Base-by-base conservation (phyloP, 2,329 filamentous ascomycete genomes). In the Stemphylium beticola region DNA sequence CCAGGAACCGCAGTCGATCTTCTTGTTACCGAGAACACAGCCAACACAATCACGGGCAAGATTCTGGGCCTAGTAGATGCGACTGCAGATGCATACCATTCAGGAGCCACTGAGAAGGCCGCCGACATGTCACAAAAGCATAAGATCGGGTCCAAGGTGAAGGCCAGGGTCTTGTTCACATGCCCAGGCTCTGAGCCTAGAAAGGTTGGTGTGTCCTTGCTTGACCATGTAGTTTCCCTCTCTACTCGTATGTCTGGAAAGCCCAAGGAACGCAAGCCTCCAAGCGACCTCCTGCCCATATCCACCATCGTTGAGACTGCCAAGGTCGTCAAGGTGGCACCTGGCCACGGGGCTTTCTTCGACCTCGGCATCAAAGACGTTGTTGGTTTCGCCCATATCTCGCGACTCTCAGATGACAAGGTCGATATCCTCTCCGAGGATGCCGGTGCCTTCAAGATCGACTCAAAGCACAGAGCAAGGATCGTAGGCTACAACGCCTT, bases 311-410 rank as follows among this genome's bases (percentile, higher is more conserved):
- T 97, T 22, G 87, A 93, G 41, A 84, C 89, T 62, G 91, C 90
- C 52, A 92, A 86, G 33, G 87, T 99, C 7, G 84, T 87, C 48
- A 89, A 89, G 62, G 91, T 97, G 2, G 90, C 96, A 62, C 81
- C 87, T 4, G 87, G 88, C 3, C 85, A 93, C 56, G 96, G 95
- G 48, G 81, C 97, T 2, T 96, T 96, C 67, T 82, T 93, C 14
- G 85, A 90, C 62, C 77, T 93, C 22, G 87, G 87, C 2, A 77
- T 88, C 5, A 80, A 84, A 36, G 85, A 87, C 26, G 80, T 93
- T 2, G 81, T 85, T n/a, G 91, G 91, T 9, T 99, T 97, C 69
- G 92, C 96, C 18, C 95, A 99, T 74, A 96, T 99, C 61, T 99
- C 95, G 1, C 86, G 91, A 60, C 85, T 99, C 57, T 90, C 93